Evolutionary conservation across 257 asterid genomes (phyloP), one percentile per base, ranked within the genome.

Genomic region (Capsicum rhomboideum): DNA sequence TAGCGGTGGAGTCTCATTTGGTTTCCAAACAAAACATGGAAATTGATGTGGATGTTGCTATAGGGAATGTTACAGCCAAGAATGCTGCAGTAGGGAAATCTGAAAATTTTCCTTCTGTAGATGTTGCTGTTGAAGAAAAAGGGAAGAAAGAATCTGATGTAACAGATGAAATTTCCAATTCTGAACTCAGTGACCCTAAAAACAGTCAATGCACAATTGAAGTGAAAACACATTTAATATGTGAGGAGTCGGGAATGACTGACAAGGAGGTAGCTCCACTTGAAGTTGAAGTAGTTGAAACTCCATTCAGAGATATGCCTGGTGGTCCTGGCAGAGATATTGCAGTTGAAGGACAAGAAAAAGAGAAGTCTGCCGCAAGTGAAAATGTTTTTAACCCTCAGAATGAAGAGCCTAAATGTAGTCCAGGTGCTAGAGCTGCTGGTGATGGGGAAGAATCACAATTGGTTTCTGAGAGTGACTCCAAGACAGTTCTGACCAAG

Each of bases 291-390:
- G 81, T 74, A 21, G 44, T 31, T 66, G 82, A 61, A 28, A 34
- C 61, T 83, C 86, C 83, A 31, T 79, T 14, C 40, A 6, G 21
- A n/a, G 84, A 52, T 13, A 34, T 78, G 12, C 46, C 68, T 37
- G 78, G 80, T 40, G 20, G 37, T 58, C 28, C 68, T 86, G 82
- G 6, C 28, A 20, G 69, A 34, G 85, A 81, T 66, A 49, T 81
- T 79, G 63, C 63, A 80, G 85, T 66, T 68, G 85, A 77, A n/a
- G 78, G 58, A 42, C 82, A 59, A 75, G 84, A 78, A 71, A 42
- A 50, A 81, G 82, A 82, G 11, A 59, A 49, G 72, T 55, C 67
- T 66, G 23, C 31, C n/a, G 79, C 66, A 23, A 78, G 26, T 82
- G 64, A 64, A 63, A 37, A 49, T 82, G 78, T 64, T 44, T 64